Evolutionary conservation across 495 filamentous ascomycete genomes (phyloP).

Genomic region (Cudoniella acicularis): DNA sequence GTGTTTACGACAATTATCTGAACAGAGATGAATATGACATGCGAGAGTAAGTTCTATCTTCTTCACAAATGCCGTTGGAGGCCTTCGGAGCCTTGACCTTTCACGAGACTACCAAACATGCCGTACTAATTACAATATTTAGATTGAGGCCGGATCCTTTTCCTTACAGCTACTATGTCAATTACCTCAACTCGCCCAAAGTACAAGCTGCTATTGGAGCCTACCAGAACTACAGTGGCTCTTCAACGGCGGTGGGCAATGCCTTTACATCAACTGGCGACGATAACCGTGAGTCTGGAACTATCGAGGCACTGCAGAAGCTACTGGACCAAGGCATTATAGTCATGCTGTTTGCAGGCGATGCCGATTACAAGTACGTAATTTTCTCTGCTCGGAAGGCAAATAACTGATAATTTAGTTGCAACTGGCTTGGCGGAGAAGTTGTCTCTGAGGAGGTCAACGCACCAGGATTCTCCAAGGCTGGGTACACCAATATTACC

Average conservation of each 20-base stretch:
- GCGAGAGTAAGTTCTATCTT: constrained; percentile 33
- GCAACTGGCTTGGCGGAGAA: constrained; percentile 44
- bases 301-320: constrained; percentile 44
- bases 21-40: constrained; percentile 59
- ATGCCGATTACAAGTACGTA: constrained; percentile 53
- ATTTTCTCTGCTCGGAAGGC: no score
- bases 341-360: constrained; percentile 54
- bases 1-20: constrained; percentile 46
- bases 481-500: constrained; percentile 51
- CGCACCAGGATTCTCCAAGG: constrained; percentile 41
- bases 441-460: constrained; percentile 44
- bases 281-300: constrained; percentile 48
- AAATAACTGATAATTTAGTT: constrained; percentile 4
- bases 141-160: constrained; percentile 52
- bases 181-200: constrained; percentile 54
- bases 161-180: constrained; percentile 52
- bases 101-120: no score
- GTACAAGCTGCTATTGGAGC: constrained; percentile 59
- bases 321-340: constrained; percentile 50
- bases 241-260: constrained; percentile 39
- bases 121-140: background rate
- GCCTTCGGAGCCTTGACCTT: no score
- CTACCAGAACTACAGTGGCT: constrained; percentile 51
- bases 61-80: no score
- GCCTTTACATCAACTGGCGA: constrained; percentile 55